A percentile compares a stretch with the other conserved stretches of the same genome.
These are phyloP conservation scores for Globisporangium alternatum DNA, from an alignment of 352 stramenopile genomes.

Conservation along the genomic window DNA sequence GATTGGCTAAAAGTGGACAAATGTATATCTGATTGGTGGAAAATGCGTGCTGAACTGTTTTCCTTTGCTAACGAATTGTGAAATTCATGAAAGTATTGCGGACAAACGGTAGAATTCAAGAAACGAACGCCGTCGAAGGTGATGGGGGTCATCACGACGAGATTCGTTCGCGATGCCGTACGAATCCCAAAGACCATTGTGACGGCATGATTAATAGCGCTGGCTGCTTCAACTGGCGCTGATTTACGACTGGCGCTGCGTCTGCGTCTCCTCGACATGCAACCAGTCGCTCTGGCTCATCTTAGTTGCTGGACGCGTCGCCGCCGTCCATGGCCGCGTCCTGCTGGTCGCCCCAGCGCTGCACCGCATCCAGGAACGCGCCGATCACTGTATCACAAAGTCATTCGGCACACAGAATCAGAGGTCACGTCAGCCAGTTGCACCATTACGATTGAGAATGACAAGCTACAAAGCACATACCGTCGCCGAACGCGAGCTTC, in stretches of 20 bases:
- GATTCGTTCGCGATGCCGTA: not conserved
- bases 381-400: constrained; percentile 47
- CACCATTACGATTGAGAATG: not conserved
- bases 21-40: not conserved
- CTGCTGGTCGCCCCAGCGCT: constrained; percentile 72
- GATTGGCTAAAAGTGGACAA: not conserved
- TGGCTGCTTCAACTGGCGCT: not conserved
- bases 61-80: not conserved
- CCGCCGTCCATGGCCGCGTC: constrained; percentile 33
- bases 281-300: not conserved
- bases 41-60: not conserved
- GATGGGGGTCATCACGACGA: not conserved
- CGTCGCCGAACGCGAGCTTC: constrained; percentile 83
- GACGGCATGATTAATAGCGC: not conserved
- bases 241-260: not conserved
- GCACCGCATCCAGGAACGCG: constrained; percentile 71
- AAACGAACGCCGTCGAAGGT: constrained; percentile 1
- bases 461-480: constrained; percentile 30
- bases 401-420: not conserved
- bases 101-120: no score
- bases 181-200: not conserved
- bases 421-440: not conserved
- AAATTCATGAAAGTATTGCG: not conserved
- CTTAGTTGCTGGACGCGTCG: constrained; percentile 8
- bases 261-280: no score